A percentile compares a stretch with the other conserved stretches of the same genome.
phyloP scores from a whole-genome alignment of 2,329 filamentous ascomycete species.

The Tolypocladium pustulatum region DNA sequence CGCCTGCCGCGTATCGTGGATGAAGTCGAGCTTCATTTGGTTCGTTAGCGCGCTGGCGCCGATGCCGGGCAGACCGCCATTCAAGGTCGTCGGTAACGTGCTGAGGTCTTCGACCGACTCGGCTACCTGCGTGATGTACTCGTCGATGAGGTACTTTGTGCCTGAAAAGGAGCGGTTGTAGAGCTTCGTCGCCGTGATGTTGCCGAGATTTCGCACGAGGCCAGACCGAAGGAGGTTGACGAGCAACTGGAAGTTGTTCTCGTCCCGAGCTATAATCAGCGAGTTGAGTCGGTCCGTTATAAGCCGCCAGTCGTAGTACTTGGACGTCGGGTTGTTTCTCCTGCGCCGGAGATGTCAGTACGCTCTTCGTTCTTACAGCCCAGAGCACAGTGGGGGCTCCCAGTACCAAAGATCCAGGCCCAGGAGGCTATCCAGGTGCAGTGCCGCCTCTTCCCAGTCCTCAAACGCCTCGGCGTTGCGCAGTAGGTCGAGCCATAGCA shows the following conservation, averaged over 20 bases:
- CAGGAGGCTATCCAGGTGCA: slow-evolving; percentile 72
- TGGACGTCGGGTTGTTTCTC: slow-evolving; percentile 72
- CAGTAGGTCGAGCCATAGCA: slow-evolving; percentile 56
- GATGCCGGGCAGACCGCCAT: slow-evolving; percentile 18
- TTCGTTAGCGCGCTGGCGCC: slow-evolving; percentile 42
- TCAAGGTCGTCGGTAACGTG: slow-evolving; percentile 46
- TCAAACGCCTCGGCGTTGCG: slow-evolving; percentile 61
- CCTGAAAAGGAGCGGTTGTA: slow-evolving; percentile 81
- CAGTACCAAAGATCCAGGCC: slow-evolving; percentile 67
- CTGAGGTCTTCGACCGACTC: slow-evolving; percentile 70
- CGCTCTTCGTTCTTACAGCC: not conserved
- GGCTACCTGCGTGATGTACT: slow-evolving; percentile 80
- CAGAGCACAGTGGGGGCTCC: not conserved
- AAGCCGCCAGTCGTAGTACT: slow-evolving; percentile 77
- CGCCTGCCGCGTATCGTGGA: slow-evolving; percentile 79
- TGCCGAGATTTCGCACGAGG: slow-evolving; percentile 76
- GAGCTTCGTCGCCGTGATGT: slow-evolving; percentile 71
- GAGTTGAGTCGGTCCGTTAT: slow-evolving; percentile 68
- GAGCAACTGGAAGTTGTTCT: slow-evolving; percentile 62
- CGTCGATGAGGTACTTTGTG: slow-evolving; percentile 82
- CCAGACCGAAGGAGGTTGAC: slow-evolving; percentile 74
- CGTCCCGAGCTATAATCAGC: slow-evolving; percentile 57
- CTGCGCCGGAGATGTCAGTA: slow-evolving; percentile 28
- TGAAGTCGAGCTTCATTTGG: slow-evolving; percentile 73
- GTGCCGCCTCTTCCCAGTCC: slow-evolving; percentile 78